These are phyloP conservation scores for Colletotrichum lini DNA, from an alignment of 2,329 filamentous ascomycete genomes.

Conservation along the genomic window DNA sequence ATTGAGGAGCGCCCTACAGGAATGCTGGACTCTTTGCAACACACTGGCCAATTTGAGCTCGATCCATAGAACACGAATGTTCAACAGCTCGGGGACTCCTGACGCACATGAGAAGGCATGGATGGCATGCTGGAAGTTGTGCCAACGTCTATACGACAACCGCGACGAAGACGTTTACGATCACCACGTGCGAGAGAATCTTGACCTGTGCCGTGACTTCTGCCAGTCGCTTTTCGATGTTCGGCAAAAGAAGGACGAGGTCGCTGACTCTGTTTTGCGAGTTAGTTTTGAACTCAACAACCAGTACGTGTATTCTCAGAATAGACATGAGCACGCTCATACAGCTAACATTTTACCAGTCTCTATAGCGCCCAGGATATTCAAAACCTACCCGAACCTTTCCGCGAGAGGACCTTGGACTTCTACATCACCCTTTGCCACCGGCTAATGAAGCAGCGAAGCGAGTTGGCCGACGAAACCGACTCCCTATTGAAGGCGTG, in stretches of 20 bases:
- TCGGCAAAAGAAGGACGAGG: constrained; percentile 81
- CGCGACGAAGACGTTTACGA: constrained; percentile 77
- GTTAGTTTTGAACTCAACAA: constrained; percentile 97
- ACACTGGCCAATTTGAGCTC: constrained; percentile 89
- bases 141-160: constrained; percentile 88
- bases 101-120: constrained; percentile 90
- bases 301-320: constrained; percentile 67
- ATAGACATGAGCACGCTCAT: not conserved
- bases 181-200: constrained; percentile 79
- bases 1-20: constrained; percentile 82
- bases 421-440: constrained; percentile 97
- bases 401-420: constrained; percentile 90
- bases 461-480: constrained; percentile 83
- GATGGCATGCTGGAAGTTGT: constrained; percentile 95
- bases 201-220: constrained; percentile 92
- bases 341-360: constrained; percentile 51
- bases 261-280: constrained; percentile 86
- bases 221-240: constrained; percentile 93
- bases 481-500: constrained; percentile 88
- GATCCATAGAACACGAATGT: constrained; percentile 84
- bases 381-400: constrained; percentile 84
- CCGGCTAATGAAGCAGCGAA: constrained; percentile 94
- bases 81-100: constrained; percentile 80
- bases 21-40: constrained; percentile 96
- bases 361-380: constrained; percentile 91